Conservation (phyloP, 495 filamentous ascomycete species). For the Copromyces sp. region DNA sequence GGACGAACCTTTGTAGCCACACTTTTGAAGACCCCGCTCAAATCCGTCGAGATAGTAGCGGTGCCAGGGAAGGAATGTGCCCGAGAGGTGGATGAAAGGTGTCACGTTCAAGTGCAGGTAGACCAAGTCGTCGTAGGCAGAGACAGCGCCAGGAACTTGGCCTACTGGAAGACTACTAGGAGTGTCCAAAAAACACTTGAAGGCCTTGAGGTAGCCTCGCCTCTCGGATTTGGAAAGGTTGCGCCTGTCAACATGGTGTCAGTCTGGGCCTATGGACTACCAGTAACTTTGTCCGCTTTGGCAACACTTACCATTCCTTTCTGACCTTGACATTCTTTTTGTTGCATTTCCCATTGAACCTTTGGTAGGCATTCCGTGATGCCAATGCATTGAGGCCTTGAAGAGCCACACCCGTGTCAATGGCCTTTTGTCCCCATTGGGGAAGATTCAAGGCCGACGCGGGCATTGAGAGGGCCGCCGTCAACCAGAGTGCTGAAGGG, state of each 20-base stretch:
- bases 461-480: neutral
- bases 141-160: conserved; percentile 20
- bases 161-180: conserved; percentile 31
- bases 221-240: conserved; percentile 37
- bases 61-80: conserved; percentile 63
- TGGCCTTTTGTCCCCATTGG: conserved; percentile 9
- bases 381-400: conserved; percentile 13
- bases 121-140: conserved; percentile 56
- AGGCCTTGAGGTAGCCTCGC: conserved; percentile 51
- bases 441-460: conserved; percentile 7
- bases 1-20: conserved; percentile 49
- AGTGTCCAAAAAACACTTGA: conserved; percentile 49
- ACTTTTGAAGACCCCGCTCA: conserved; percentile 58
- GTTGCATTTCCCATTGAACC: conserved; percentile 9
- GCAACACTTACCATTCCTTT: conserved; percentile 14
- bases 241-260: conserved; percentile 26
- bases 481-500: neutral
- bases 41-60: conserved; percentile 54
- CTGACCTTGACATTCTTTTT: conserved; percentile 16
- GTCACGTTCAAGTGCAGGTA: conserved; percentile 56
- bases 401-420: conserved; percentile 18
- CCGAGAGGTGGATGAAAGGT: conserved; percentile 50
- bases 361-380: conserved; percentile 8
- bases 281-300: neutral
- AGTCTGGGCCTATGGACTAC: neutral